These are phyloP conservation scores for Zangia roseola DNA, from an alignment of 768 basidiomycete genomes.

Conservation along the genomic window DNA sequence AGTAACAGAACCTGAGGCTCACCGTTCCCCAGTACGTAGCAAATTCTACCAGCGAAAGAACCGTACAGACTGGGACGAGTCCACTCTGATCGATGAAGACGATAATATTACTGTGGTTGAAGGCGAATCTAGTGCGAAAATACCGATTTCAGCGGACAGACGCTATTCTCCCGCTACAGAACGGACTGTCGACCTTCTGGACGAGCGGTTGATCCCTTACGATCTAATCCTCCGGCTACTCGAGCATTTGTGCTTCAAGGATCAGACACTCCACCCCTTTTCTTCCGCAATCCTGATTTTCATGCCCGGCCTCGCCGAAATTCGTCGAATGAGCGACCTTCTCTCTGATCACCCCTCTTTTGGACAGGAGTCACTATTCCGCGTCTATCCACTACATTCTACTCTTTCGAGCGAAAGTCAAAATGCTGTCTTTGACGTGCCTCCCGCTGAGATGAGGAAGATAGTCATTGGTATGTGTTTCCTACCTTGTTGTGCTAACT, in stretches of 20 bases:
- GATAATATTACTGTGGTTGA: slow-evolving; percentile 53
- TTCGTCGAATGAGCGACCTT: slow-evolving; percentile 82
- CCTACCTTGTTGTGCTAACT: not conserved
- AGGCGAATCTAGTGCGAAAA: slow-evolving; percentile 11
- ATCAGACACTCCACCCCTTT: slow-evolving; percentile 47
- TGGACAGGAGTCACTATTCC: slow-evolving; percentile 60
- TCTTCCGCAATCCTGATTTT: slow-evolving; percentile 88
- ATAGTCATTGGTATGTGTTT: slow-evolving; percentile 83
- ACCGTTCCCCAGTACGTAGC: slow-evolving; percentile 48
- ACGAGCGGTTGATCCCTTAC: slow-evolving; percentile 87
- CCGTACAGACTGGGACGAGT: slow-evolving; percentile 79
- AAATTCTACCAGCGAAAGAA: slow-evolving; percentile 63
- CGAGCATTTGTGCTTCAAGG: slow-evolving; percentile 79
- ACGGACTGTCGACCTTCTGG: slow-evolving; percentile 77
- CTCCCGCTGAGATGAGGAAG: slow-evolving; percentile 77
- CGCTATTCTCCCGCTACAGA: slow-evolving; percentile 78
- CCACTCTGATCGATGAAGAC: slow-evolving; percentile 55
- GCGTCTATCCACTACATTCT: slow-evolving; percentile 86
- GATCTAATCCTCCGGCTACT: slow-evolving; percentile 84
- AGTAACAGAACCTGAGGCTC: not conserved
- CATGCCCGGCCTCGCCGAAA: slow-evolving; percentile 93
- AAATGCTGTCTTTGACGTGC: slow-evolving; percentile 85
- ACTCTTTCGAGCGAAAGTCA: slow-evolving; percentile 91
- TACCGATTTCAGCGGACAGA: slow-evolving; percentile 60
- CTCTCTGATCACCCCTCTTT: slow-evolving; percentile 75